Evolutionary conservation across 2,329 filamentous ascomycete genomes (phyloP).

Genomic region (Orbilia oligospora): DNA sequence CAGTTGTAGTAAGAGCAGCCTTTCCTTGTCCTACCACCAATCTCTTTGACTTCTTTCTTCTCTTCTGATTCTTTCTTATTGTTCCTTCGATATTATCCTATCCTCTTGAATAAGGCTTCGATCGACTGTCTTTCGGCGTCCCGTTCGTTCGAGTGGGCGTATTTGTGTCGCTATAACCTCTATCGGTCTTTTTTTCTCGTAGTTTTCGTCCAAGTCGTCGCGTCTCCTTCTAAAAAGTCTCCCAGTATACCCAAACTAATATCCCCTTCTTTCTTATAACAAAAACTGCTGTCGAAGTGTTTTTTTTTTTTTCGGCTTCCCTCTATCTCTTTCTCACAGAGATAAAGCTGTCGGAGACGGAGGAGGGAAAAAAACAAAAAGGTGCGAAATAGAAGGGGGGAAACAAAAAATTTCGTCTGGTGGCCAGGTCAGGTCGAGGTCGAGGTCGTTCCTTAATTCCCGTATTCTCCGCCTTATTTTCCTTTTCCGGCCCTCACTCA

Average conservation of each 20-base stretch:
- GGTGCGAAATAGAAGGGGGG: slow-evolving; percentile 4
- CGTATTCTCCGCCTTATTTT: slow-evolving; percentile 58
- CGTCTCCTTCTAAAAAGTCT: neutral
- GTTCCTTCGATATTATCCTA: too few relatives aligned
- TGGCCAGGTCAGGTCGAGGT: slow-evolving; percentile 5
- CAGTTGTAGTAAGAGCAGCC: neutral
- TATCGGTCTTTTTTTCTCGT: neutral
- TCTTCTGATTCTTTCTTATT: too few relatives aligned
- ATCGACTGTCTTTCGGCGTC: neutral
- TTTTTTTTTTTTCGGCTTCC: too few relatives aligned
- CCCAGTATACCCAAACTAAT: neutral
- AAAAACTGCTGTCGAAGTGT: too few relatives aligned
- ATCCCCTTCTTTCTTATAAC: neutral
- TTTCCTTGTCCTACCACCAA: slow-evolving; percentile 53
- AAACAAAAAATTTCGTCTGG: too few relatives aligned
- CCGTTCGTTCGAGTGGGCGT: neutral
- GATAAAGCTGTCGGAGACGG: neutral
- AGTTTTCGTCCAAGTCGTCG: neutral
- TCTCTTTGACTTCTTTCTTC: neutral
- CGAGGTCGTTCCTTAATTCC: slow-evolving; percentile 49
- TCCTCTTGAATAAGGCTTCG: neutral
- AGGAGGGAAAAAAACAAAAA: neutral
- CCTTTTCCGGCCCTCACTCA: slow-evolving; percentile 42
- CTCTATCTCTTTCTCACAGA: neutral
- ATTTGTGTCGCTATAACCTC: slow-evolving; percentile 5